Percentiles rank a stretch among this genome's conserved stretches.
These are phyloP conservation scores for Pestalotiopsis sp. DNA, from an alignment of 2,329 filamentous ascomycete genomes.

Conservation along the genomic window DNA sequence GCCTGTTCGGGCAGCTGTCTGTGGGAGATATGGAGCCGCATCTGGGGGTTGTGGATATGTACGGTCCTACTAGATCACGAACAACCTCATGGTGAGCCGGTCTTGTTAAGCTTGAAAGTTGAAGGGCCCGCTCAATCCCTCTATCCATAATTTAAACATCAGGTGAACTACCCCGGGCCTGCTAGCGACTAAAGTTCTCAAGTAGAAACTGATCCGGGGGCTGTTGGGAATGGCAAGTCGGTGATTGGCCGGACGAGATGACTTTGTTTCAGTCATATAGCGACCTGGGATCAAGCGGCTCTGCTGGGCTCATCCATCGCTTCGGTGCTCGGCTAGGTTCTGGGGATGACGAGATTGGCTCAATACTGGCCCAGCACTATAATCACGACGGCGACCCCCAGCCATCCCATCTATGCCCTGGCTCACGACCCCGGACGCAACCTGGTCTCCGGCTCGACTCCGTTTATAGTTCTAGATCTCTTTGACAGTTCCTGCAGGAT, in stretches of 20 bases:
- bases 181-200: not conserved
- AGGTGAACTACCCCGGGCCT: not conserved
- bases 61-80: not conserved
- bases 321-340: conserved; percentile 3
- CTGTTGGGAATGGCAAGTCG: not conserved
- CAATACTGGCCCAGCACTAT: not conserved
- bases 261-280: conserved; percentile 7
- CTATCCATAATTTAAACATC: conserved; percentile 8
- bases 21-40: not conserved
- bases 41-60: not conserved
- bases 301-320: conserved; percentile 3
- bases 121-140: not conserved
- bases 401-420: not conserved
- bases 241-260: conserved; percentile 4
- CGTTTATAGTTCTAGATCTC: not conserved
- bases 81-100: not conserved
- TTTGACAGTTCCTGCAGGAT: not conserved
- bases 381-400: not conserved
- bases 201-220: not conserved
- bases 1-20: not conserved
- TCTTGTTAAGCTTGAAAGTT: not conserved
- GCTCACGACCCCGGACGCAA: not conserved
- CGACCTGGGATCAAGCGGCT: not conserved
- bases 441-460: not conserved
- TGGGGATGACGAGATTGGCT: not conserved